Evolutionary conservation across 176 grass and related monocot genomes (phyloP).

Genomic region (Aegilops umbellulata): DNA sequence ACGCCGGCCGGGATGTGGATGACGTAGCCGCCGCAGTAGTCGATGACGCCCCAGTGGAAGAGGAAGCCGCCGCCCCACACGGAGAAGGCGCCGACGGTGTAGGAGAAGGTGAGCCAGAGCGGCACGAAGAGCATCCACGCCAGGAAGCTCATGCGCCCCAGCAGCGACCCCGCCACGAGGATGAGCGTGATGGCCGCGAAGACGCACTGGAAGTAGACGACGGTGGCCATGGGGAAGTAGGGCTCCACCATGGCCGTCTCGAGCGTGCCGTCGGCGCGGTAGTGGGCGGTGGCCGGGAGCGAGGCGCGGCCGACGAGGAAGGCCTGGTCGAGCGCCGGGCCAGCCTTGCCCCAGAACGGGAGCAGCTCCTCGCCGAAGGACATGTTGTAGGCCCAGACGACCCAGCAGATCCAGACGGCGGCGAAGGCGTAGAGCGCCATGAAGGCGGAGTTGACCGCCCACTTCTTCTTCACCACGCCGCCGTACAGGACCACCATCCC

Average conservation of each 20-base stretch:
- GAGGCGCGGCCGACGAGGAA: slow-evolving; percentile 34
- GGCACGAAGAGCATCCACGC: slow-evolving; percentile 85
- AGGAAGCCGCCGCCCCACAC: slow-evolving; percentile 79
- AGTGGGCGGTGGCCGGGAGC: slow-evolving; percentile 55
- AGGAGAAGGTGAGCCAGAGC: slow-evolving; percentile 86
- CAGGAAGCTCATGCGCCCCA: slow-evolving; percentile 65
- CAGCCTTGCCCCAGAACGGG: slow-evolving; percentile 75
- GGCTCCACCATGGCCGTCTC: slow-evolving; percentile 43
- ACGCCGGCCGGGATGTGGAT: slow-evolving; percentile 69
- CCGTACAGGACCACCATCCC: slow-evolving; percentile 82
- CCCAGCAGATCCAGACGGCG: slow-evolving; percentile 90
- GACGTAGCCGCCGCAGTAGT: slow-evolving; percentile 78
- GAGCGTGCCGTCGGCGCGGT: slow-evolving; percentile 23
- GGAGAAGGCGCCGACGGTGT: slow-evolving; percentile 82
- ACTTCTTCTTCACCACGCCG: slow-evolving; percentile 95
- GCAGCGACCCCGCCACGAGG: slow-evolving; percentile 48
- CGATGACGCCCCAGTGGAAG: slow-evolving; percentile 71
- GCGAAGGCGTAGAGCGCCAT: slow-evolving; percentile 97
- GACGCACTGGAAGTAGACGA: slow-evolving; percentile 75
- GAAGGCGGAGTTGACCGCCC: slow-evolving; percentile 95
- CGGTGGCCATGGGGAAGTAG: slow-evolving; percentile 46
- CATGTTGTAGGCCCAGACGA: slow-evolving; percentile 83
- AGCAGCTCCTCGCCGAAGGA: slow-evolving; percentile 80
- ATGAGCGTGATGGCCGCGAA: slow-evolving; percentile 72
- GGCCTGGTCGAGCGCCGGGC: slow-evolving; percentile 54